Base-by-base conservation (phyloP, 441 rosid species). In the Jatropha multifida region DNA sequence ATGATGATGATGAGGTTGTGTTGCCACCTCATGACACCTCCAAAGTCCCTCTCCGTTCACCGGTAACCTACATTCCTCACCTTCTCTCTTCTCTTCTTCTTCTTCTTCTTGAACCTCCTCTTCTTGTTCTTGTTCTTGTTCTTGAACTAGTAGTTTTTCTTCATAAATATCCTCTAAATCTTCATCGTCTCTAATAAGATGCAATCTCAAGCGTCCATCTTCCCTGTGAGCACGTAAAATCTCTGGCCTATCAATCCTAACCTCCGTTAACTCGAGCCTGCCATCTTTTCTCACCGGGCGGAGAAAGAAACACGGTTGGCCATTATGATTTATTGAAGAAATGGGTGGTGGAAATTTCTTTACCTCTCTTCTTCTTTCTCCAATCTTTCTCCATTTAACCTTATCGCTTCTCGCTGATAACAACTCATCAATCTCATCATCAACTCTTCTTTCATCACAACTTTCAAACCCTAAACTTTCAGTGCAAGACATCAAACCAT, bases 381-480 rank as follows among this genome's bases (percentile, higher is more conserved):
- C 73, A 26, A 9, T 41, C 49, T 37, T 83, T 65, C 78, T 75
- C 81, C 83, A 63, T 14, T 55, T 76, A 40, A 23, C 56, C 68
- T 27, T 73, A 7, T 60, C 27, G 27, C 4, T 51, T 26, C 5
- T 20, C 69, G 68, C 55, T 3, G 75, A 67, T 20, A 69, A 56
- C 46, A 74, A 5, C 70, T 74, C 60, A n/a, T 37, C 72, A 18
- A 70, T 63, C 52, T 79, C 83, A 6, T 80, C 84, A 18, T 86
- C 86, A 37, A 77, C 80, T 56, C 76, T 84, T 58, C 87, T 81
- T 79, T 88, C 92, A 60, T 88, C 89, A 10, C 81, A 91, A 77
- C 98, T 93, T 89, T 93, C 98, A 67, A 89, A 91, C 70, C 98
- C 98, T 15, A 93, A 78, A 77, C 93, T 87, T 86, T 93, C 98